Percentiles rank a stretch among this genome's conserved stretches.
These are phyloP conservation scores for Suillus brevipes DNA, from an alignment of 768 basidiomycete species.

Conservation along the genomic window DNA sequence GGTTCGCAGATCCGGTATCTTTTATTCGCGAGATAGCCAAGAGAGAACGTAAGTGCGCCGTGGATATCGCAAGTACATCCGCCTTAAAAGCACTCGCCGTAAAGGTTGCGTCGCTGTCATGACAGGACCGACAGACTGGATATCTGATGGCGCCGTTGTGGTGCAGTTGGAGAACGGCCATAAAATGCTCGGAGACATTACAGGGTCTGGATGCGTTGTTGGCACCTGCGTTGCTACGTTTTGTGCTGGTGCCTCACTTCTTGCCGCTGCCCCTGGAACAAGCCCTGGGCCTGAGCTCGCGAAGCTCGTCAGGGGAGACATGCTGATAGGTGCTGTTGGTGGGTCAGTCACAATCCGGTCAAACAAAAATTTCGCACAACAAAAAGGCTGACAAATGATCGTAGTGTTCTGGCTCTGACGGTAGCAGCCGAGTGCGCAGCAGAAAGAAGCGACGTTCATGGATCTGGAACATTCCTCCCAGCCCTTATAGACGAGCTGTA, in stretches of 20 bases:
- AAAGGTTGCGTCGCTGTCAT: conserved; percentile 79
- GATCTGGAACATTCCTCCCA: conserved; percentile 64
- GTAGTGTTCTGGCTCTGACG: conserved; percentile 55
- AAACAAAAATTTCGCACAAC: not conserved
- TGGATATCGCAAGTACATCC: not conserved
- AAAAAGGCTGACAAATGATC: conserved; percentile 11
- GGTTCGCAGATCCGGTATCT: conserved; percentile 70
- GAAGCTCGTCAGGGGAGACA: conserved; percentile 69
- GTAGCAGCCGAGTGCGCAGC: conserved; percentile 64
- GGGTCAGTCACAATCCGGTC: conserved; percentile 51
- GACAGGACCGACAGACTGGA: conserved; percentile 78
- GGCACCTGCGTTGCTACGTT: conserved; percentile 79
- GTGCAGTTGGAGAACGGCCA: conserved; percentile 77
- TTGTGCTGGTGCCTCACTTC: conserved; percentile 64
- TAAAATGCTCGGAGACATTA: conserved; percentile 71
- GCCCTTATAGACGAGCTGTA: conserved; percentile 66
- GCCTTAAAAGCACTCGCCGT: not conserved
- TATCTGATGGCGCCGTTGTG: conserved; percentile 77
- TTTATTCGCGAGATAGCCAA: conserved; percentile 72
- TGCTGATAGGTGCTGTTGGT: conserved; percentile 72
- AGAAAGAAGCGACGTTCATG: conserved; percentile 49
- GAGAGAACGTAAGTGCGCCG: conserved; percentile 62
- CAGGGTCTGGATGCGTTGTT: conserved; percentile 87
- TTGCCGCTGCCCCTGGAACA: conserved; percentile 13
- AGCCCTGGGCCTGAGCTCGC: conserved; percentile 33